phyloP scores from a whole-genome alignment of 345 rosid genomes.

The Eucalyptus brandiana region DNA sequence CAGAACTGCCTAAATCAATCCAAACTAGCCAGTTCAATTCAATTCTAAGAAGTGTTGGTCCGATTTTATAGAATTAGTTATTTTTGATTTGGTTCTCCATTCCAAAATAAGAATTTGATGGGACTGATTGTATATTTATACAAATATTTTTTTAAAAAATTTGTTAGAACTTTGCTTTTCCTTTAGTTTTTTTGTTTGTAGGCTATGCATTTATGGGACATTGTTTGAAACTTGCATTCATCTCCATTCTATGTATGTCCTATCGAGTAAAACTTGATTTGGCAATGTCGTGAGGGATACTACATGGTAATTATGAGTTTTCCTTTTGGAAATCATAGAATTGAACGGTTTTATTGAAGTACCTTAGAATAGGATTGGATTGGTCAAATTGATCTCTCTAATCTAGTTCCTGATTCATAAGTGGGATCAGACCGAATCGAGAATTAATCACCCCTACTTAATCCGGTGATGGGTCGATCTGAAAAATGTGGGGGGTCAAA shows the following conservation, averaged over 20 bases:
- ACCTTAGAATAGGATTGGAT: rapidly evolving
- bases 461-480: rapidly evolving
- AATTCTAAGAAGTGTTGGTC: rapidly evolving
- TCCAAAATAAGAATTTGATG: too few species aligned
- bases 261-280: too few species aligned
- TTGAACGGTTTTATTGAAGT: rapidly evolving
- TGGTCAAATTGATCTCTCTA: rapidly evolving
- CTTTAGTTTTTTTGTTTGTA: too few species aligned
- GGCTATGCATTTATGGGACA: neutral
- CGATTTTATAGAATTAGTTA: too few species aligned
- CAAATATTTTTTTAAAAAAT: rapidly evolving
- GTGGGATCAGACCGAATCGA: rapidly evolving
- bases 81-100: rapidly evolving
- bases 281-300: rapidly evolving
- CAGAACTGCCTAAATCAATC: rapidly evolving
- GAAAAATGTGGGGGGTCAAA: neutral
- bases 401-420: rapidly evolving
- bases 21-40: rapidly evolving
- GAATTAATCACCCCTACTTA: neutral
- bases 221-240: neutral
- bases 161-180: too few species aligned
- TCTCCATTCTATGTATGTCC: neutral
- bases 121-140: rapidly evolving
- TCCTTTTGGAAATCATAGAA: rapidly evolving
- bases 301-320: too few species aligned